Base-by-base conservation (phyloP, 176 grass and related monocot genomes). In the Oryza officinalis region DNA sequence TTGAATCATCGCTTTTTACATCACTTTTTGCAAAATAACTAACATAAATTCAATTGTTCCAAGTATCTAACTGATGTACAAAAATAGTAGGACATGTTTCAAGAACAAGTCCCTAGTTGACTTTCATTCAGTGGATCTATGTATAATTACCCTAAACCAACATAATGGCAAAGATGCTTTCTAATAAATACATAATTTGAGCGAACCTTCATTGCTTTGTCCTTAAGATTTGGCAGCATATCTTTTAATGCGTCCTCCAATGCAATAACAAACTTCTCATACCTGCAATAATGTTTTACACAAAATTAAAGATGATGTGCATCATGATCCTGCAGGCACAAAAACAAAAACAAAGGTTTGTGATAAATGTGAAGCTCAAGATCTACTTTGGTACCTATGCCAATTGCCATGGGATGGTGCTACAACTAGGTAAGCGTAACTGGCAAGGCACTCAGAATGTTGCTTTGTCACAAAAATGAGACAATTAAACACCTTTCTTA, bases 151-250 rank as follows among this genome's bases (percentile, higher is more conserved):
- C 32, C 4, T 25, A 45, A 70, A 68, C 57, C 37, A 50, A 31
- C 20, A 0, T 13, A 84, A 44, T 22, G 28, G n/a, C 44, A 72
- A 46, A 65, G 41, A 11, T 44, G 25, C 44, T 73, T 83, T 45
- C 63, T 57, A 72, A 75, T 52, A 30, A 87, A 80, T 65, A 72
- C 54, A 85, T 61, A 70, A 89, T 44, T 38, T 68, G 73, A 32
- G 5, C 81, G 65, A 86, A 95, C 93, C 96, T 98, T 98, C 89
- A 98, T 92, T 78, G 96, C 93, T 89, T 93, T 98, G 89, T 98
- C 92, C 79, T 98, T 95, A 10, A 98, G 96, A 85, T 75, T 98
- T 67, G 92, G 96, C 57, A 98, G 80, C 93, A 93, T 98, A 83
- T 98, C 96, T 84, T 98, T 98, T 64, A 98, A 67, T 13, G 93